Evolutionary conservation across 2,329 filamentous ascomycete species (phyloP).

Genomic region (Fusarium verticillioides): DNA sequence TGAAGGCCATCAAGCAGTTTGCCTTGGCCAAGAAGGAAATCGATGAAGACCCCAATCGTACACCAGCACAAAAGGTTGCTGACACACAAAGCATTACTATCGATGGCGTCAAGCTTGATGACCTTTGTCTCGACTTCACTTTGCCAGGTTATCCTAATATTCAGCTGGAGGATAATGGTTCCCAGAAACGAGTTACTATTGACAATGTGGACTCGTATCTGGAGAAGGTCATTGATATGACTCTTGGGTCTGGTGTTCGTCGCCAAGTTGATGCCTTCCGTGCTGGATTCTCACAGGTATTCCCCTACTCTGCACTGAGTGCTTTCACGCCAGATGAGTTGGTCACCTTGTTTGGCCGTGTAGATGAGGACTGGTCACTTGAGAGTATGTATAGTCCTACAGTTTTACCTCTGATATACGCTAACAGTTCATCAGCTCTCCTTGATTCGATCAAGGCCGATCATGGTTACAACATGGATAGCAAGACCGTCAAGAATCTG

Average conservation of each 20-base stretch:
- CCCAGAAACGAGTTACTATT: constrained; percentile 81
- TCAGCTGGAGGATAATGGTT: constrained; percentile 81
- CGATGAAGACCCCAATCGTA: constrained; percentile 75
- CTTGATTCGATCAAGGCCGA: constrained; percentile 99
- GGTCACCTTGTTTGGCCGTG: constrained; percentile 91
- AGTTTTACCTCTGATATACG: not conserved
- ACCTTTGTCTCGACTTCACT: constrained; percentile 93
- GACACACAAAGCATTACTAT: constrained; percentile 77
- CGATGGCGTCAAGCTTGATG: constrained; percentile 82
- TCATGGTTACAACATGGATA: constrained; percentile 98
- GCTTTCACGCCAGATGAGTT: constrained; percentile 96
- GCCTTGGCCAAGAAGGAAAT: constrained; percentile 84
- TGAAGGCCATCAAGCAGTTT: constrained; percentile 89
- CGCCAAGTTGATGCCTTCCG: constrained; percentile 93
- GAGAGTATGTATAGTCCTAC: constrained; percentile 75
- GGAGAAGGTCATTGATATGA: constrained; percentile 90
- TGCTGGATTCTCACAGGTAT: constrained; percentile 91
- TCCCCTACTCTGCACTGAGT: constrained; percentile 90
- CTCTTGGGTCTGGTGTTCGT: constrained; percentile 87
- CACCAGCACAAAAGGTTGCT: constrained; percentile 74
- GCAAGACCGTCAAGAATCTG: constrained; percentile 91
- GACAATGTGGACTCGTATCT: constrained; percentile 92
- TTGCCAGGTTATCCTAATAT: constrained; percentile 90
- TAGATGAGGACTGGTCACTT: constrained; percentile 96
- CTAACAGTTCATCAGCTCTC: constrained; percentile 68